Evolutionary conservation across 2,329 filamentous ascomycete species (phyloP), one percentile per base, ranked within the genome.

Genomic region (Incumbomyces delicatus): DNA sequence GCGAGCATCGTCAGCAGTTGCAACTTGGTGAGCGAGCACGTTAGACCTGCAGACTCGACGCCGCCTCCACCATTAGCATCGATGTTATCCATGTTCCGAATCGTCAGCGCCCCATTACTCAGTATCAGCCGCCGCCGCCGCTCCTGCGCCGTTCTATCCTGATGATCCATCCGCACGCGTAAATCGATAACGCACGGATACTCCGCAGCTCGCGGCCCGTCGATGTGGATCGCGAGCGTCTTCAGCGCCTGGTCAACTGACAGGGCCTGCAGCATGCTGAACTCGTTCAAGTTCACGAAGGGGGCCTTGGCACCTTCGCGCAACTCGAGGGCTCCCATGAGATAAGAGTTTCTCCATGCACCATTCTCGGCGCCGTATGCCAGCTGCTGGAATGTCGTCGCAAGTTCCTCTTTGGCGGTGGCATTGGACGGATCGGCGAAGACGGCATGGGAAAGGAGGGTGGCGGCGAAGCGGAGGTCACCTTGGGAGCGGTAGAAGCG

Each of bases 321-420:
- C 34, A 2, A 20, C 32, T 33, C 32, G 18, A 22, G 35, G 65
- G 57, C 40, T 61, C 61, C 22, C 48, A 44, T 6, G 64, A 68
- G 53, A 42, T 63, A 69, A 41, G 67, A 66, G 45, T 68, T 68
- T 3, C 66, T 54, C 66, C 66, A 69, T 0, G 61, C 62, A 3
- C 57, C 66, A 51, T 69, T 70, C 51, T 69, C 66, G 2, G 61
- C 47, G 2, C 63, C n/a, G n/a, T n/a, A n/a, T n/a, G n/a, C n/a
- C n/a, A n/a, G n/a, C n/a, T n/a, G 47, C 38, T 61, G 56, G 46
- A 61, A 68, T 1, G 62, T 58, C 1, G 47, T 46, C 1, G 61
- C 62, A 2, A 70, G 58, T 5, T 57, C 41, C 3, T n/a, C 36
- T 45, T 49, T n/a, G n/a, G n/a, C n/a, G n/a, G n/a, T 57, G 1